A percentile compares a stretch with the other conserved stretches of the same genome.
Conservation (phyloP, 179 eudicot species). For the Silene noctiflora region DNA sequence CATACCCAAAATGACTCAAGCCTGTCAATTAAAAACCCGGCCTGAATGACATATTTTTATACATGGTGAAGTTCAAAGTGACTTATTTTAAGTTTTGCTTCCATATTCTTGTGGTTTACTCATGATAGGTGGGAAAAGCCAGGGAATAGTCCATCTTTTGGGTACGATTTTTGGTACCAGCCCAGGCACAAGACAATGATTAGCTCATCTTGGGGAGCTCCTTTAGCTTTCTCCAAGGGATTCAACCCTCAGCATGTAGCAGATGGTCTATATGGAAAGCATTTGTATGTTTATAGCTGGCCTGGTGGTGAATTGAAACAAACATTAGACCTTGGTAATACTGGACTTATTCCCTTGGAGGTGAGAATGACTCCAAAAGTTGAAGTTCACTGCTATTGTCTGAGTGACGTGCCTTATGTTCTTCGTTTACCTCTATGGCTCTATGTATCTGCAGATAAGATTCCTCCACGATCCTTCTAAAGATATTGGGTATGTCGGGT, state of each 20-base stretch:
- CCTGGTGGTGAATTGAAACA: constrained; percentile 91
- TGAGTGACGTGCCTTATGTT: background rate
- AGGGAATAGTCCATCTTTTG: constrained; percentile 83
- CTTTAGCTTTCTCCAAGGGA: constrained; percentile 80
- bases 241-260: constrained; percentile 84
- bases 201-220: constrained; percentile 98
- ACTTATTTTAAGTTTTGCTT: background rate
- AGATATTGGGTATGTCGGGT: constrained; percentile 85
- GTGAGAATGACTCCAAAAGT: constrained; percentile 27
- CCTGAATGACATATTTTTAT: no score
- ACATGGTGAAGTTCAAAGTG: background rate
- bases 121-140: constrained; percentile 92
- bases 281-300: constrained; percentile 87
- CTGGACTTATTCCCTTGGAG: constrained; percentile 88
- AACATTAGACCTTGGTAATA: constrained; percentile 82
- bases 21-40: no score
- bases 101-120: background rate
- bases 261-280: constrained; percentile 88
- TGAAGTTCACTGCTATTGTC: constrained; percentile 2
- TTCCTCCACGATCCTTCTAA: constrained; percentile 92
- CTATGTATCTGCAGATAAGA: constrained; percentile 52
- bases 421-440: background rate
- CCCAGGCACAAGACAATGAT: constrained; percentile 94
- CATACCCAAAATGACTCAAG: no score
- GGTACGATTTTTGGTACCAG: constrained; percentile 98